phyloP scores from a whole-genome alignment of 2,329 filamentous ascomycete genomes.

The Cladosporium velox region DNA sequence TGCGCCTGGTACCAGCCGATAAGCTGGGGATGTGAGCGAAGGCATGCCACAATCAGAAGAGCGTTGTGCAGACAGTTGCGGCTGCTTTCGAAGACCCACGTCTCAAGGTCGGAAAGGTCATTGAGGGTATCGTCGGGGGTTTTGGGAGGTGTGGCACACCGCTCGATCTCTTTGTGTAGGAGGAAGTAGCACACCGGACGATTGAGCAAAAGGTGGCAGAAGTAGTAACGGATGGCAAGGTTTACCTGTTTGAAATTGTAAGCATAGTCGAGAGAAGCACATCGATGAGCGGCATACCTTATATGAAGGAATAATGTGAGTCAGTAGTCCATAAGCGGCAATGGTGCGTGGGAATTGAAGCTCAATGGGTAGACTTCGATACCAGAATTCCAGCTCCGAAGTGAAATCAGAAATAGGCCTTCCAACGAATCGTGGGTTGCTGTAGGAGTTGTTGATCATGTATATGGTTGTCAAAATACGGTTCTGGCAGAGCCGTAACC shows the following conservation, averaged over 20 bases:
- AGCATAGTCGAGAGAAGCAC: neutral
- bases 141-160: slow-evolving; percentile 19
- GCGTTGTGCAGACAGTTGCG: slow-evolving; percentile 21
- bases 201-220: slow-evolving; percentile 20
- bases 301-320: slow-evolving; percentile 21
- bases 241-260: slow-evolving; percentile 12
- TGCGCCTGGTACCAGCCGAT: slow-evolving; percentile 21
- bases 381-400: slow-evolving; percentile 20
- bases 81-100: slow-evolving; percentile 22
- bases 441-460: slow-evolving; percentile 22
- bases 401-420: slow-evolving; percentile 20
- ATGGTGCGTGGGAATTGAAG: slow-evolving; percentile 20
- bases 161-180: slow-evolving; percentile 21
- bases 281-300: neutral
- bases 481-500: slow-evolving; percentile 20
- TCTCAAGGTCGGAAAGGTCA: slow-evolving; percentile 18
- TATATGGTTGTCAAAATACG: slow-evolving; percentile 21
- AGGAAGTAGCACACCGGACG: slow-evolving; percentile 20
- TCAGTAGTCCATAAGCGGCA: slow-evolving; percentile 19
- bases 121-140: slow-evolving; percentile 17
- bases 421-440: slow-evolving; percentile 18
- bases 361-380: slow-evolving; percentile 20
- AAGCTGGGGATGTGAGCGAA: slow-evolving; percentile 19
- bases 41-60: slow-evolving; percentile 17
- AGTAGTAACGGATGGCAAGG: slow-evolving; percentile 20